Base-by-base conservation (phyloP, 805 yeast genomes). In the Priceomyces haplophilus region DNA sequence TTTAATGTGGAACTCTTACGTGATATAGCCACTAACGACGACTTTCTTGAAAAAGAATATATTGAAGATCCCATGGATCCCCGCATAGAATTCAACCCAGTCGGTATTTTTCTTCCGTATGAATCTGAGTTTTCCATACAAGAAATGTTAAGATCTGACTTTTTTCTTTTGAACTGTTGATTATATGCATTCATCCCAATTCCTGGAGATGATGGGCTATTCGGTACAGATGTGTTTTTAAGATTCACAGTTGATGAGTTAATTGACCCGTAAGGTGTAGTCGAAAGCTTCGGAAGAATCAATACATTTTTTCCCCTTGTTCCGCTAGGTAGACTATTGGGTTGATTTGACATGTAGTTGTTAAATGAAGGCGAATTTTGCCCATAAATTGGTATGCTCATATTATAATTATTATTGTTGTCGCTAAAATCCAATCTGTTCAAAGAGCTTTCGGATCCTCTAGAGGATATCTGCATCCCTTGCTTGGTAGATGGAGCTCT, bases 131-230 rank as follows among this genome's bases (percentile, higher is more conserved):
- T 44, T 11, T 48, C 51, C 15, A 61, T 52, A 42, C 54, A 62
- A 16, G 61, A 47, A n/a, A 61, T 52, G 42, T 55, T 64, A 16
- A 62, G 46, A 34, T 69, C 74, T 1, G 71, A 60, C 54, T 68
- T 69, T 44, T 69, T 69, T n/a, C 76, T 46, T 52, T 70, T 70
- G 49, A 68, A 69, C 40, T 58, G 69, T 51, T 63, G 67, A 37
- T 52, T 57, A n/a, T 44, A 41, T 4, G 43, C 32, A 39, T 36
- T 47, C 27, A 51, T 42, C 11, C 43, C 38, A 20, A 38, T 41
- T 17, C 44, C 43, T 20, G 64, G 55, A 3, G 63, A 52, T 11
- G 57, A 52, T 6, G 61, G 56, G 40, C 60, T 56, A 35, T 48
- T 51, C 2, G 52, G 30, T 8, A 61, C 64, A n/a, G 68, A 66